phyloP scores from a whole-genome alignment of 2,329 filamentous ascomycete genomes.

The Pestalotiopsis sp. region DNA sequence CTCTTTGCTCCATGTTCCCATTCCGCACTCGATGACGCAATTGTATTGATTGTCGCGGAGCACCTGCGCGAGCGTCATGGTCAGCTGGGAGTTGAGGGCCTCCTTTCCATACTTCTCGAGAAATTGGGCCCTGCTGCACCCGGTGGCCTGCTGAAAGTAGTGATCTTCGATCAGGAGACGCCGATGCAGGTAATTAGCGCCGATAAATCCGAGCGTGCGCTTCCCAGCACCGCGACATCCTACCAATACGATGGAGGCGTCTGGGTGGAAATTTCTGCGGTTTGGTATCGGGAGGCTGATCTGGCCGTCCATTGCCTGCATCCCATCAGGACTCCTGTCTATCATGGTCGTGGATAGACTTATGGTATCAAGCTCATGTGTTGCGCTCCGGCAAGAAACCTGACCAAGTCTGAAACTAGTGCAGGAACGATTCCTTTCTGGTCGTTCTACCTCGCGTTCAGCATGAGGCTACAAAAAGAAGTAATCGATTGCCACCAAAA shows the following conservation, averaged over 20 bases:
- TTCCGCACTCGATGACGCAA: conserved; percentile 71
- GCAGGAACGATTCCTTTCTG: background rate
- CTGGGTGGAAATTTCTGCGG: conserved; percentile 50
- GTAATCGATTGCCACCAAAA: background rate
- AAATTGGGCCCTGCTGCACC: conserved; percentile 61
- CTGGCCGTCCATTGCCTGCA: background rate
- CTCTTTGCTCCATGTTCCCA: conserved; percentile 63
- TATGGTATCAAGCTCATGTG: background rate
- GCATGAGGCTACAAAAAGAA: background rate
- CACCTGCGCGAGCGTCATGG: conserved; percentile 63
- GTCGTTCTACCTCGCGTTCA: background rate
- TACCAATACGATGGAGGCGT: conserved; percentile 71
- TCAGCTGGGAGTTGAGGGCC: conserved; percentile 64
- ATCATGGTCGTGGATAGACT: background rate
- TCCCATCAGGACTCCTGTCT: background rate
- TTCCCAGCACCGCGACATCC: conserved; percentile 74
- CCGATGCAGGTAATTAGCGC: conserved; percentile 67
- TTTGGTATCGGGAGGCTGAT: conserved; percentile 27
- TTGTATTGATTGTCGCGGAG: conserved; percentile 60
- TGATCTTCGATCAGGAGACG: conserved; percentile 70
- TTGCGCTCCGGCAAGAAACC: background rate
- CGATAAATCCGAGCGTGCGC: conserved; percentile 72
- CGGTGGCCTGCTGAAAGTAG: conserved; percentile 67
- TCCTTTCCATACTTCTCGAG: conserved; percentile 62
- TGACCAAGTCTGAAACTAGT: background rate